Percentiles rank a stretch among this genome's conserved stretches.
These are phyloP conservation scores for Spirogloea muscicola DNA, from an alignment of 139 green algal genomes.

Conservation along the genomic window DNA sequence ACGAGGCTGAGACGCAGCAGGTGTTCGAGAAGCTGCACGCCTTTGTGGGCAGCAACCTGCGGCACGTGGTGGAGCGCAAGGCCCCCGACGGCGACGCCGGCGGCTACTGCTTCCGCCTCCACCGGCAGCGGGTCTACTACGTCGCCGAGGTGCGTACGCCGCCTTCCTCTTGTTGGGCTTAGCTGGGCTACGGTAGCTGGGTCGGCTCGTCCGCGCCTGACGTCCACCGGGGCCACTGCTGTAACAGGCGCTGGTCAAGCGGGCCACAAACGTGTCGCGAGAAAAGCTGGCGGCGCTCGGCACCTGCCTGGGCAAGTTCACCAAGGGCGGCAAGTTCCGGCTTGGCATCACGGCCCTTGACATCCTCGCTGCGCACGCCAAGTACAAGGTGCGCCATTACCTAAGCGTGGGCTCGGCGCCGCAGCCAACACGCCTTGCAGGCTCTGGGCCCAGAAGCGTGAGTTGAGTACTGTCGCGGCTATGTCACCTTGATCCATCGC, in stretches of 20 bases:
- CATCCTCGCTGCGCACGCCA: constrained; percentile 82
- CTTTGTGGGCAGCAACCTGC: constrained; percentile 96
- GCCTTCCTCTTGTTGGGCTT: too few species aligned
- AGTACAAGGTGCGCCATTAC: constrained; percentile 81
- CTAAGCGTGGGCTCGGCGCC: too few species aligned
- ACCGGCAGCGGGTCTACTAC: constrained; percentile 95
- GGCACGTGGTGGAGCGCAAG: constrained; percentile 76
- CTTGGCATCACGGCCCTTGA: constrained; percentile 89
- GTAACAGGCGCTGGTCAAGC: constrained; percentile 16
- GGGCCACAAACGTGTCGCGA: constrained; percentile 59
- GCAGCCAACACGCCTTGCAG: too few species aligned
- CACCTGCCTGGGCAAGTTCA: constrained; percentile 93
- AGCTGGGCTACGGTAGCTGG: too few species aligned
- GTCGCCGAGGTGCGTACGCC: constrained; percentile 80
- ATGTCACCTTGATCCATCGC: too few species aligned
- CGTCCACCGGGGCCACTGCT: too few species aligned
- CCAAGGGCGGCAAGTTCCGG: constrained; percentile 90
- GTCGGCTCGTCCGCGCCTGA: too few species aligned
- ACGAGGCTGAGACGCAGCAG: constrained; percentile 73
- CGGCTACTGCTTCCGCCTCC: constrained; percentile 82
- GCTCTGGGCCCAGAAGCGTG: too few species aligned
- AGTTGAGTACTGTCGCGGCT: too few species aligned
- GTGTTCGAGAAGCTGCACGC: constrained; percentile 99
- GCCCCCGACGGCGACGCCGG: constrained; percentile 54
- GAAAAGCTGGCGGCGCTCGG: constrained; percentile 89